Conservation (phyloP, 768 basidiomycete genomes). For the Tylopilus vinaceipallidus region DNA sequence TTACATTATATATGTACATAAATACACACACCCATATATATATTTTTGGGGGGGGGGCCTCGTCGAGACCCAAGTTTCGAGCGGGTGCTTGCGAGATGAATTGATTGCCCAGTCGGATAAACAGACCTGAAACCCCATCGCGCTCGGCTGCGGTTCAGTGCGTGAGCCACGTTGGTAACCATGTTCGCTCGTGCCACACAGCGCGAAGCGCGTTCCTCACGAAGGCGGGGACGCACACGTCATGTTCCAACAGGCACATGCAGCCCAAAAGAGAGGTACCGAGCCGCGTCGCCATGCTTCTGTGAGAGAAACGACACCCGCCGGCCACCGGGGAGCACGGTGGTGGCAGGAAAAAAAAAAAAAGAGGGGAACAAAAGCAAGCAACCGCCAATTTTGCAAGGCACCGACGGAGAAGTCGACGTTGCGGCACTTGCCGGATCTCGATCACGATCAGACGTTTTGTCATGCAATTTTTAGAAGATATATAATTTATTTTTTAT, state of each 20-base stretch:
- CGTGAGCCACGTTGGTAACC: constrained; percentile 5
- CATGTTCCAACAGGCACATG: constrained; percentile 11
- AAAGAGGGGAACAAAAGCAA: neutral
- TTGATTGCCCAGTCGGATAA: too few relatives aligned
- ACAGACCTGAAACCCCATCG: too few relatives aligned
- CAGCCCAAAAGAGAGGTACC: neutral
- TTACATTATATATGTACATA: too few relatives aligned
- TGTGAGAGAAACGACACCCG: constrained; percentile 6
- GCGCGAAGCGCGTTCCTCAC: constrained; percentile 12
- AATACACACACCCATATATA: too few relatives aligned
- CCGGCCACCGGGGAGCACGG: constrained; percentile 3
- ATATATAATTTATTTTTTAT: constrained; percentile 6
- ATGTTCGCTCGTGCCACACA: constrained; percentile 6
- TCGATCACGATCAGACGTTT: constrained; percentile 20
- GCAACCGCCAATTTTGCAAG: constrained; percentile 10
- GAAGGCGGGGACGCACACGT: constrained; percentile 1
- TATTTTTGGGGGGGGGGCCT: neutral
- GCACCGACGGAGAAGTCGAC: constrained; percentile 22
- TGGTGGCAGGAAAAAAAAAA: neutral
- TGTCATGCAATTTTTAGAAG: constrained; percentile 2
- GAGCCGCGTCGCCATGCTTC: constrained; percentile 7
- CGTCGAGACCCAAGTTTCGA: neutral
- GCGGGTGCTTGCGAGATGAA: too few relatives aligned
- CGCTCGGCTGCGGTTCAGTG: neutral
- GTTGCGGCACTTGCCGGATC: constrained; percentile 22